Percentiles rank a stretch among this genome's conserved stretches.
These are phyloP conservation scores for Pseudogymnoascus sp. DNA, from an alignment of 2,329 filamentous ascomycete genomes.

Conservation along the genomic window DNA sequence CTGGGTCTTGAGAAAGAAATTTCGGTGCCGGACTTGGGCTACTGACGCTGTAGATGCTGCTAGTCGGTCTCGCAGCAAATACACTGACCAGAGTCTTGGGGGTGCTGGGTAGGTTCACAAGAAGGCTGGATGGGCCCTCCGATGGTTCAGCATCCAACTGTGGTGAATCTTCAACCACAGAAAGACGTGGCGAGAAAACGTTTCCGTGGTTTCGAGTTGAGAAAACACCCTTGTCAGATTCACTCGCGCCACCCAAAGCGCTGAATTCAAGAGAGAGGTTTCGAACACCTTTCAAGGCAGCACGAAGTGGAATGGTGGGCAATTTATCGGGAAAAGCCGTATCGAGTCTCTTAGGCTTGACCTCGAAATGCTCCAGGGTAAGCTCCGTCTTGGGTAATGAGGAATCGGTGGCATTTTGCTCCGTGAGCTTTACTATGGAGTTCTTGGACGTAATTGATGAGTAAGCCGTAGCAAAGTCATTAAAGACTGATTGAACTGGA, in stretches of 20 bases:
- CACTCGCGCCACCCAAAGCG: background rate
- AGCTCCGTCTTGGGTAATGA: background rate
- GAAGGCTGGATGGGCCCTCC: background rate
- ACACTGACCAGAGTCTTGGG: background rate
- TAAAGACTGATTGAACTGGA: conserved; percentile 20
- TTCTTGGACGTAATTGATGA: conserved; percentile 23
- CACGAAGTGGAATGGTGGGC: background rate
- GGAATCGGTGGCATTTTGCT: background rate
- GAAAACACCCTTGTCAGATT: background rate
- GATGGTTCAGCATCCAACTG: background rate
- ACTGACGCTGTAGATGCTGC: background rate
- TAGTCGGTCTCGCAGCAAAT: background rate
- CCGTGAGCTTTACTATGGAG: conserved; percentile 12
- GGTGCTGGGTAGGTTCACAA: background rate
- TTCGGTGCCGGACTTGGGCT: background rate
- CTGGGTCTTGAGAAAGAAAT: background rate
- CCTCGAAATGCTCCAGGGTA: background rate
- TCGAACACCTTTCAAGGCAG: background rate
- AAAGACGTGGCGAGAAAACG: background rate
- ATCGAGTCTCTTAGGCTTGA: background rate
- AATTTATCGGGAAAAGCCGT: background rate
- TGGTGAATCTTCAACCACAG: background rate
- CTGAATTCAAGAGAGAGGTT: background rate
- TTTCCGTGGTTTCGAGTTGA: background rate
- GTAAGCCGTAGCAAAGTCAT: conserved; percentile 23